Percentiles rank a stretch among this genome's conserved stretches.
Conservation (phyloP, 768 basidiomycete genomes). For the Amanita thiersii region DNA sequence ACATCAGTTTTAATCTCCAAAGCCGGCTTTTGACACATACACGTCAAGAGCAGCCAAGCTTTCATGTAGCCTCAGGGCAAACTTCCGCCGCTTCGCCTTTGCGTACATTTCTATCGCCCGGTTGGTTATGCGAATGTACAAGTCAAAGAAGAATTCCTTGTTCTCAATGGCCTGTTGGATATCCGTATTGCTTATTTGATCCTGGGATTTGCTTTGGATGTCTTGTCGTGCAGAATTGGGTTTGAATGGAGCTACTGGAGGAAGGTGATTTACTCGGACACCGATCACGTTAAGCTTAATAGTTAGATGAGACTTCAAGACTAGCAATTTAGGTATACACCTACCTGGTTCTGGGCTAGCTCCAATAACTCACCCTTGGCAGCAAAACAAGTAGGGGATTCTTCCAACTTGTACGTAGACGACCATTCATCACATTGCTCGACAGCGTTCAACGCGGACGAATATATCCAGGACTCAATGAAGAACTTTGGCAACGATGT, state of each 20-base stretch:
- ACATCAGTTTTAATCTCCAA: slow-evolving; percentile 1
- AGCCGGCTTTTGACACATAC: slow-evolving; percentile 39
- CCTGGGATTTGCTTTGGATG: slow-evolving; percentile 16
- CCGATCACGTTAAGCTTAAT: slow-evolving; percentile 81
- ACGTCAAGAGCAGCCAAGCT: slow-evolving; percentile 82
- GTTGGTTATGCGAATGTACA: slow-evolving; percentile 71
- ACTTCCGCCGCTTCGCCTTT: slow-evolving; percentile 76
- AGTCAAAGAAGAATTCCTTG: slow-evolving; percentile 59
- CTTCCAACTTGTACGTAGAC: slow-evolving; percentile 36
- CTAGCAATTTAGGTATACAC: slow-evolving; percentile 9
- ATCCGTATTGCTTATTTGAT: slow-evolving; percentile 49
- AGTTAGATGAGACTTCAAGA: not conserved
- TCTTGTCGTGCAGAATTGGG: slow-evolving; percentile 12
- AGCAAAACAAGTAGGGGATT: slow-evolving; percentile 49
- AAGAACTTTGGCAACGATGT: slow-evolving; percentile 57
- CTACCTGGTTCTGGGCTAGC: slow-evolving; percentile 80
- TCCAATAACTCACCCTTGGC: slow-evolving; percentile 86
- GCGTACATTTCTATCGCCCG: slow-evolving; percentile 81
- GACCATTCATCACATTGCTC: slow-evolving; percentile 76
- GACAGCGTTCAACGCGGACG: slow-evolving; percentile 76
- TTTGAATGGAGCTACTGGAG: slow-evolving; percentile 63
- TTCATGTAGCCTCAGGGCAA: slow-evolving; percentile 79
- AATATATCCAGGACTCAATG: slow-evolving; percentile 91
- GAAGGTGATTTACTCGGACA: slow-evolving; percentile 63
- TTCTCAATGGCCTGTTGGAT: slow-evolving; percentile 50